These are phyloP conservation scores for Phytopythium vexans DNA, from an alignment of 352 stramenopile genomes.

Conservation along the genomic window DNA sequence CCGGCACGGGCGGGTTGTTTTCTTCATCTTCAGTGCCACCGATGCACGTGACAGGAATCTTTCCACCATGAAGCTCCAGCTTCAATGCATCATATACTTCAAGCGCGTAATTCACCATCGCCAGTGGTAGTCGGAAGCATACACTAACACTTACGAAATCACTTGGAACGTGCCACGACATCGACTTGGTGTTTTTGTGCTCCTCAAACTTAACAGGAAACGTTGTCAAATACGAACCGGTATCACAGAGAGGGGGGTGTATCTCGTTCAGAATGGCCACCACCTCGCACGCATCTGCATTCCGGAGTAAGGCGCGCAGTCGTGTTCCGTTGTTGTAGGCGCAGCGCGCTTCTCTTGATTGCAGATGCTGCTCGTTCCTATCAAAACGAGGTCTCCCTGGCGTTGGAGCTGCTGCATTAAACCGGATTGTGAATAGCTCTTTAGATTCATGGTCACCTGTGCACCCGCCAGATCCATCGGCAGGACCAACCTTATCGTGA, in stretches of 20 bases:
- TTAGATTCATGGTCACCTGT: too few relatives aligned
- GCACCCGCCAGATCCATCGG: too few relatives aligned
- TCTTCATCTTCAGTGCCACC: too few relatives aligned
- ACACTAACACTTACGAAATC: background rate
- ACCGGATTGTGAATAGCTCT: too few relatives aligned
- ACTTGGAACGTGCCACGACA: too few relatives aligned
- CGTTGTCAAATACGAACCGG: background rate
- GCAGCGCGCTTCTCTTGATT: background rate
- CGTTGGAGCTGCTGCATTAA: too few relatives aligned
- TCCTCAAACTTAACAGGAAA: background rate
- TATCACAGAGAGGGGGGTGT: background rate
- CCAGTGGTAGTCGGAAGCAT: slow-evolving; percentile 1
- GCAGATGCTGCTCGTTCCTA: background rate
- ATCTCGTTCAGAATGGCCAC: background rate
- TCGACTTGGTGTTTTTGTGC: background rate
- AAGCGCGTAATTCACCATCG: slow-evolving; percentile 1
- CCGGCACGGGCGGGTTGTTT: background rate
- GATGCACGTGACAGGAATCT: too few relatives aligned
- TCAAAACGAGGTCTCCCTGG: background rate
- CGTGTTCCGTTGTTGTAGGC: slow-evolving; percentile 8
- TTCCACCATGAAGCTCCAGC: background rate
- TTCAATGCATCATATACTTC: background rate
- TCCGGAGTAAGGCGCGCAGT: slow-evolving; percentile 2
- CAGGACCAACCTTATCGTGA: too few relatives aligned
- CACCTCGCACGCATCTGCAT: slow-evolving; percentile 1